Percentiles rank a stretch among this genome's conserved stretches.
phyloP scores from a whole-genome alignment of 2,329 filamentous ascomycete genomes.

The Colletotrichum euphorbiae region DNA sequence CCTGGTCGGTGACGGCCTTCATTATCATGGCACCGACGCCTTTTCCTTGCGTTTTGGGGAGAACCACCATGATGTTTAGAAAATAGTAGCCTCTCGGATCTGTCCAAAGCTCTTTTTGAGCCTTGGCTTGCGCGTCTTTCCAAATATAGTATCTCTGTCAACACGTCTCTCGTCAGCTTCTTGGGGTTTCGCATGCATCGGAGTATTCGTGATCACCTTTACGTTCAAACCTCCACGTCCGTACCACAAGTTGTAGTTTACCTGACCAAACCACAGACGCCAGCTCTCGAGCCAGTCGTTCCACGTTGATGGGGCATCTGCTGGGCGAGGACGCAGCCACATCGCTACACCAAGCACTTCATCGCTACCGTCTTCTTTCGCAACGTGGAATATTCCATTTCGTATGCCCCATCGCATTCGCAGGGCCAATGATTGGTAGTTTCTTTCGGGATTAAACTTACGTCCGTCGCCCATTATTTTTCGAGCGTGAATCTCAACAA shows the following conservation, averaged over 20 bases:
- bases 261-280: constrained; percentile 74
- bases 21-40: constrained; percentile 75
- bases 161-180: neutral
- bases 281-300: constrained; percentile 71
- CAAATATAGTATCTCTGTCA: constrained; percentile 75
- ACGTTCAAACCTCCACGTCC: constrained; percentile 77
- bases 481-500: constrained; percentile 20
- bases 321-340: constrained; percentile 72
- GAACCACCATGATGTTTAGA: constrained; percentile 79
- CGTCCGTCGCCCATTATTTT: constrained; percentile 5
- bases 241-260: constrained; percentile 74
- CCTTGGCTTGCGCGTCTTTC: constrained; percentile 73
- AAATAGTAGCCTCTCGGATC: constrained; percentile 79
- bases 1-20: constrained; percentile 69
- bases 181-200: neutral
- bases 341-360: constrained; percentile 77
- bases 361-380: constrained; percentile 66
- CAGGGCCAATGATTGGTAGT: constrained; percentile 71
- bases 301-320: constrained; percentile 66
- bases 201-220: constrained; percentile 50
- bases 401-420: constrained; percentile 78
- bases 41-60: constrained; percentile 72
- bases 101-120: constrained; percentile 72
- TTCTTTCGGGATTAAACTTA: constrained; percentile 70
- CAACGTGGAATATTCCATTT: constrained; percentile 76